Conservation (phyloP, 345 rosid species). For the Zanthoxylum bungeanum region DNA sequence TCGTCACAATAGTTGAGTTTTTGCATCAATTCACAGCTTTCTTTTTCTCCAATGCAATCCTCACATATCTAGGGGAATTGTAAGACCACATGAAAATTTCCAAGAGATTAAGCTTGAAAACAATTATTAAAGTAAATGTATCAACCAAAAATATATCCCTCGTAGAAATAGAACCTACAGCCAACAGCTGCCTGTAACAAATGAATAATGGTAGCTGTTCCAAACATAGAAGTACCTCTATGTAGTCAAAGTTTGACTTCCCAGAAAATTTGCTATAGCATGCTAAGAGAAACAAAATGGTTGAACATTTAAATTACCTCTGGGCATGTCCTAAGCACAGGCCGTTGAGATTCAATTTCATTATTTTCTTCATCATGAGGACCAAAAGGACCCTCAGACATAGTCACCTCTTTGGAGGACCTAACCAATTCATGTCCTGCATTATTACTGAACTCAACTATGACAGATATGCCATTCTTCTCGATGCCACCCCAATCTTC, state of each 20-base stretch:
- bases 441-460: slow-evolving; percentile 45
- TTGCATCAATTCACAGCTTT: slow-evolving; percentile 82
- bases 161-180: background rate
- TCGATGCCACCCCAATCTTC: slow-evolving; percentile 87
- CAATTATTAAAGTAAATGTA: background rate
- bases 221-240: background rate
- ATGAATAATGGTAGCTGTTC: background rate
- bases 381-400: slow-evolving; percentile 41
- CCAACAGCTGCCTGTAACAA: background rate
- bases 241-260: background rate
- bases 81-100: slow-evolving; percentile 11
- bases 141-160: background rate
- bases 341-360: slow-evolving; percentile 47
- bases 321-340: slow-evolving; percentile 57
- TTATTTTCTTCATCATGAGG: slow-evolving; percentile 51
- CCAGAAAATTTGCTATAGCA: background rate
- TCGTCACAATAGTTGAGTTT: slow-evolving; percentile 76
- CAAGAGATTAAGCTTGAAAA: background rate
- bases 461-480: slow-evolving; percentile 70
- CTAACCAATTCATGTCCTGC: slow-evolving; percentile 26
- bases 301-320: slow-evolving; percentile 52
- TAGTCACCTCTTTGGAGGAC: slow-evolving; percentile 29
- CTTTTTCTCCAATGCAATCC: slow-evolving; percentile 93
- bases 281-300: background rate
- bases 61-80: slow-evolving; percentile 59